Evolutionary conservation across 1,139 yeast genomes (phyloP).

Genomic region (Petasospora rhodanensis): DNA sequence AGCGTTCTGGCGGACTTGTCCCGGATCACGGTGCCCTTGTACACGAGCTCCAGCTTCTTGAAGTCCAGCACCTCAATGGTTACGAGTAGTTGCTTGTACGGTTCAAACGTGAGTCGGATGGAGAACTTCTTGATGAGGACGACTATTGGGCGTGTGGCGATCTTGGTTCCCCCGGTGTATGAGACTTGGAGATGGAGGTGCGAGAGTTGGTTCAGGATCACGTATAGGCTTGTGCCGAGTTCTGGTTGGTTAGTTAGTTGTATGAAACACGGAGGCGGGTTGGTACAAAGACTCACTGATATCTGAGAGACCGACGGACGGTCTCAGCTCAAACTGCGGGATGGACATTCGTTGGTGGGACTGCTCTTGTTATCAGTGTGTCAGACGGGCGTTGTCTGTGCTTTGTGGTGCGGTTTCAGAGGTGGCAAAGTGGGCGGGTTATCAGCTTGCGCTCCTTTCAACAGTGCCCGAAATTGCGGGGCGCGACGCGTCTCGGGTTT

Average conservation of each 20-base stretch:
- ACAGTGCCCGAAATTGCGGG: too few relatives aligned
- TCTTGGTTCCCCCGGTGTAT: neutral
- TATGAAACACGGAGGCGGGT: too few relatives aligned
- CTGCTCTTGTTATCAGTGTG: too few relatives aligned
- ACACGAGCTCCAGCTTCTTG: constrained; percentile 8
- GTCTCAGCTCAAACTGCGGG: constrained; percentile 9
- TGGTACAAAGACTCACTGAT: too few relatives aligned
- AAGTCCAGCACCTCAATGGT: constrained; percentile 42
- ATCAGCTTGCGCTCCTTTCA: too few relatives aligned
- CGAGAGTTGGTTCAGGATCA: constrained; percentile 7
- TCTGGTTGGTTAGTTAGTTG: too few relatives aligned
- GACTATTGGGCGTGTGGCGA: neutral
- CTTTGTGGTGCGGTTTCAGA: too few relatives aligned
- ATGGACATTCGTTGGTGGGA: too few relatives aligned
- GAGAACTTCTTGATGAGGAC: constrained; percentile 6
- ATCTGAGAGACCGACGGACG: constrained; percentile 12
- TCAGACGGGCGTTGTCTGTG: too few relatives aligned
- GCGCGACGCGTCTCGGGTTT: too few relatives aligned
- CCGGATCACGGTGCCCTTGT: constrained; percentile 14
- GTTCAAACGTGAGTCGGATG: constrained; percentile 38
- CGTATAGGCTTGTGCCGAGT: constrained; percentile 11
- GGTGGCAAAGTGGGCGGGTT: too few relatives aligned
- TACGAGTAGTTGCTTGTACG: constrained; percentile 37
- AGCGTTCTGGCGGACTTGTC: constrained; percentile 28
- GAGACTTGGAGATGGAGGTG: constrained; percentile 6